Conservation (phyloP, 805 yeast species). For the Ogataea populi-albae region DNA sequence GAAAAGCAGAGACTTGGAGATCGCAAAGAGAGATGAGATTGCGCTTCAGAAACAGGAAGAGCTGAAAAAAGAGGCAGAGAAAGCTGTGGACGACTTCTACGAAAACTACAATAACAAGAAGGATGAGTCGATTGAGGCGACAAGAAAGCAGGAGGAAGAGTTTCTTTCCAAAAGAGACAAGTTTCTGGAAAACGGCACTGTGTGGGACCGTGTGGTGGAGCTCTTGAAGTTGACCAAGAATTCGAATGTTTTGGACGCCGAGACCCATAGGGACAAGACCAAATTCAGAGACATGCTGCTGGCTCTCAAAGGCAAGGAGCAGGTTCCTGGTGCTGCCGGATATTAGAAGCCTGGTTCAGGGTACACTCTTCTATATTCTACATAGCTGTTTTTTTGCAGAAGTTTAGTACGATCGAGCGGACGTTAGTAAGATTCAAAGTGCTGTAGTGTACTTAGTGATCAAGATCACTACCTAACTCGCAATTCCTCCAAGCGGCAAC, state of each 20-base stretch:
- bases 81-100: conserved; percentile 86
- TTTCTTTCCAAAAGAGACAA: conserved; percentile 74
- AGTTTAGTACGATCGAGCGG: too few relatives aligned
- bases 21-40: conserved; percentile 72
- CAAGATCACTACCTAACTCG: too few relatives aligned
- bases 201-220: conserved; percentile 56
- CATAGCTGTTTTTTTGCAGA: too few relatives aligned
- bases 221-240: conserved; percentile 37
- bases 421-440: too few relatives aligned
- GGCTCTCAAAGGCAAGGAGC: conserved; percentile 53
- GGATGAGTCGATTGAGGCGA: conserved; percentile 62
- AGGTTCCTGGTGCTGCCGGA: conserved; percentile 57
- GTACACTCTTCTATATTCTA: too few relatives aligned
- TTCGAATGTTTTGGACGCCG: conserved; percentile 33
- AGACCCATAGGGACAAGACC: conserved; percentile 46
- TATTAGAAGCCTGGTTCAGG: conserved; percentile 32
- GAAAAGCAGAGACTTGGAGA: conserved; percentile 73
- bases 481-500: too few relatives aligned
- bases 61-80: conserved; percentile 71
- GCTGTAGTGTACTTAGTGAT: too few relatives aligned
- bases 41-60: conserved; percentile 62
- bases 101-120: conserved; percentile 85
- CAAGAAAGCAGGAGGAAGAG: conserved; percentile 64
- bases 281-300: conserved; percentile 50
- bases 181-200: conserved; percentile 46